Percentiles rank a stretch among this genome's conserved stretches.
Conservation (phyloP, 2,329 filamentous ascomycete genomes). For the Lecanicillium sp. region DNA sequence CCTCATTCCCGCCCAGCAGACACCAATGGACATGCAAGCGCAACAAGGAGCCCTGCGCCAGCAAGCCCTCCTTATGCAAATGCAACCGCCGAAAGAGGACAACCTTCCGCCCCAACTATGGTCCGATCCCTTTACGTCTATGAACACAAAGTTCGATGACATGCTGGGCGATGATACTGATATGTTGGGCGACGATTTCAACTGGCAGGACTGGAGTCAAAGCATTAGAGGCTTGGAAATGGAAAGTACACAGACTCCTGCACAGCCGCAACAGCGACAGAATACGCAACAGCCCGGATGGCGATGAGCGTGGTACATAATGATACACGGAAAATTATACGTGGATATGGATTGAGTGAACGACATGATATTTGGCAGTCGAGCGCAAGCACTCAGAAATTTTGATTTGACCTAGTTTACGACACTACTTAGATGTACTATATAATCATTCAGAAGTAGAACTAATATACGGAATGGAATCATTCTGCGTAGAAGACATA, state of each 20-base stretch:
- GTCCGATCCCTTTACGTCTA: slow-evolving; percentile 24
- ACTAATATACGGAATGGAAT: too few relatives aligned
- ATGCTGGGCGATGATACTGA: slow-evolving; percentile 25
- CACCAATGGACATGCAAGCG: slow-evolving; percentile 3
- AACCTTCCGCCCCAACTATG: slow-evolving; percentile 34
- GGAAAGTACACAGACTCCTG: slow-evolving; percentile 15
- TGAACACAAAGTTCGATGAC: slow-evolving; percentile 21
- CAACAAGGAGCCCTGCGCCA: slow-evolving; percentile 12
- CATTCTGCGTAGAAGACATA: too few relatives aligned
- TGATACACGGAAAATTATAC: too few relatives aligned
- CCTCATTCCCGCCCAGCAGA: neutral
- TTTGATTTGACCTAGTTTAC: too few relatives aligned
- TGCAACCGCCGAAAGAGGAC: slow-evolving; percentile 22
- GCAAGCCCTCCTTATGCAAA: slow-evolving; percentile 13
- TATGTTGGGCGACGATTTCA: slow-evolving; percentile 34
- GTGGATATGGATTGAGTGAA: too few relatives aligned
- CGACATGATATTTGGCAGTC: too few relatives aligned
- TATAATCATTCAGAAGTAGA: too few relatives aligned
- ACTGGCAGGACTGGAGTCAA: slow-evolving; percentile 43
- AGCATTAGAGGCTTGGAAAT: slow-evolving; percentile 31
- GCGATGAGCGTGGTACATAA: too few relatives aligned
- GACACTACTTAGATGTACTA: too few relatives aligned
- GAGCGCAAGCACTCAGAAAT: too few relatives aligned
- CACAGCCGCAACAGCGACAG: too few relatives aligned
- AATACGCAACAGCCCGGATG: too few relatives aligned